Base-by-base conservation (phyloP, 805 yeast genomes). In the Saturnispora dispora region DNA sequence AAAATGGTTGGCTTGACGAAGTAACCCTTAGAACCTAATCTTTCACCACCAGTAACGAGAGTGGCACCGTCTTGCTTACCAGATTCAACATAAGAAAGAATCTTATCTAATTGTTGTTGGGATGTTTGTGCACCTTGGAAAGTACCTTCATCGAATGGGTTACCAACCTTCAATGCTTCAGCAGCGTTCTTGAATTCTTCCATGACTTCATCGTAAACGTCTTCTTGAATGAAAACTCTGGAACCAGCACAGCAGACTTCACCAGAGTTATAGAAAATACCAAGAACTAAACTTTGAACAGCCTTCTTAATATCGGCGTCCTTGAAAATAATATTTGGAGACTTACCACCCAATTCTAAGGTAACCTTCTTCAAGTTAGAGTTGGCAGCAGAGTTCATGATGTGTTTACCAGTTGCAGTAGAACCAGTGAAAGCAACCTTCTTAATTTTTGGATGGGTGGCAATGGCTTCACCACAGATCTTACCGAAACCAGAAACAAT, bases 231-330 rank as follows among this genome's bases (percentile, higher is more conserved):
- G 64, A 78, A 83, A 53, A 85, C 73, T 77, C 93, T 81, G 36
- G 90, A 83, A 65, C 90, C 90, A 45, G 90, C 87, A 60, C 85
- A 81, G 66, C 91, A 85, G 53, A 85, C 86, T 71, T 85, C 89
- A 69, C 90, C 91, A 56, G 88, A 82, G 71, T 84, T 84, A 72
- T 75, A 79, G 74, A 83, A 83, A 61, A 85, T 85, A 73, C 88
- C 88, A 47, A 75, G 69, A 48, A 80, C 73, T 60, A 83, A 74
- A 63, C 76, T 74, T 51, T 72, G 66, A 46, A 72, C 63, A 46
- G 76, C 66, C 50, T 77, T 71, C 56, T 76, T 74, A 53, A 83
- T 60, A 62, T 82, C 73, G 55, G 83, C 85, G 65, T 85, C 93
- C 58, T 77, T 73, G 63, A 84, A 84, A 41, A 85, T 82, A 61